Evolutionary conservation across 306 rosid genomes (phyloP).

Genomic region (Acacia melanoxylon): DNA sequence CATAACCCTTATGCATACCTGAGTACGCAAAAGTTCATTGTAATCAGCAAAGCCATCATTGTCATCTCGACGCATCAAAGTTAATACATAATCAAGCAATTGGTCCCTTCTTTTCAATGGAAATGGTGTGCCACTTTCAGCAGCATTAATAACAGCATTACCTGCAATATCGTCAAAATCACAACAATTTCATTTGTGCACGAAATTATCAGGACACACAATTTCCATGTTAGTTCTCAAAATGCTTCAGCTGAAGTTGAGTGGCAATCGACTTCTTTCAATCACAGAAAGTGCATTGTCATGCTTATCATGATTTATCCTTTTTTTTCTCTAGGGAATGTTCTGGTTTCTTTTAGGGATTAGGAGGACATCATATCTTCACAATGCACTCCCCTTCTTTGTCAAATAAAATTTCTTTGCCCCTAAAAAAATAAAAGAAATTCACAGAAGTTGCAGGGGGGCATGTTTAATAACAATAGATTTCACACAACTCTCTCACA

Average conservation of each 20-base stretch:
- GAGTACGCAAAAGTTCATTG: constrained; percentile 79
- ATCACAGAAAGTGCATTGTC: neutral
- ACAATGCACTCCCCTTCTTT: neutral
- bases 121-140: constrained; percentile 89
- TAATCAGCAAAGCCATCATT: constrained; percentile 77
- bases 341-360: neutral
- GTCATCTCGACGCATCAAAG: constrained; percentile 91
- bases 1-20: constrained; percentile 51
- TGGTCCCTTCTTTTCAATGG: constrained; percentile 90
- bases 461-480: neutral
- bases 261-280: constrained; percentile 11
- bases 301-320: neutral
- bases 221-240: neutral
- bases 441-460: neutral
- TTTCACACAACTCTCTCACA: neutral
- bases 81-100: constrained; percentile 84
- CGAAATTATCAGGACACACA: constrained; percentile 14
- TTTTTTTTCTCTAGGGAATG: neutral
- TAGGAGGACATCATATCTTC: neutral
- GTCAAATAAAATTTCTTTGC: neutral
- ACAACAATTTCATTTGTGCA: constrained; percentile 5
- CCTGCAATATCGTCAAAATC: constrained; percentile 52
- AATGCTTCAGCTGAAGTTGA: constrained; percentile 13
- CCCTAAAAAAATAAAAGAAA: neutral
- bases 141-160: constrained; percentile 93